Evolutionary conservation across 305 asterid species (phyloP).

Genomic region (Fraxinus latifolia): DNA sequence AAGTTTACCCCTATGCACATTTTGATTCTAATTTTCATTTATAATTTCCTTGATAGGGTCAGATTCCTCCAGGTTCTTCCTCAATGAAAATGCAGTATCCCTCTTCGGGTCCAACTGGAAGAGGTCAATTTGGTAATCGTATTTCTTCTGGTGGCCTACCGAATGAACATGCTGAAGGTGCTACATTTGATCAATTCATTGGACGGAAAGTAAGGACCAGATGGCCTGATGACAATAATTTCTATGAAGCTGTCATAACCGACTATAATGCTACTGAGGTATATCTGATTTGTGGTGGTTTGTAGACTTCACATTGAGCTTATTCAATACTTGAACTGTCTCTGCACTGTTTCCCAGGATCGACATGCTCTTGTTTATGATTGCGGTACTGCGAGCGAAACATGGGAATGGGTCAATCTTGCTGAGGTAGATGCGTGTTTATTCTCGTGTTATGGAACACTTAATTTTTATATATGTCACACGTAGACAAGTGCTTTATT

Average conservation of each 20-base stretch:
- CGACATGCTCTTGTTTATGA: slow-evolving; percentile 65
- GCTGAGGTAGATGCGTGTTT: slow-evolving; percentile 48
- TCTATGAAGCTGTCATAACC: slow-evolving; percentile 79
- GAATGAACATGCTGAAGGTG: slow-evolving; percentile 50
- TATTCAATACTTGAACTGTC: slow-evolving; percentile 17
- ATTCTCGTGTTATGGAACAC: slow-evolving; percentile 16
- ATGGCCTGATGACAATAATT: slow-evolving; percentile 94
- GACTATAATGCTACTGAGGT: slow-evolving; percentile 65
- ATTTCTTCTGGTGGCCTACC: slow-evolving; percentile 41
- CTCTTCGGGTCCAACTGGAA: slow-evolving; percentile 61
- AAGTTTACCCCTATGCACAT: slow-evolving; percentile 15
- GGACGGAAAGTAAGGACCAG: slow-evolving; percentile 78
- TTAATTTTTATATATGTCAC: neutral
- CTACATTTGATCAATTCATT: slow-evolving; percentile 48
- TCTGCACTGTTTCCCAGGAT: slow-evolving; percentile 45
- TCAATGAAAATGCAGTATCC: slow-evolving; percentile 59
- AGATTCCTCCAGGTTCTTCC: slow-evolving; percentile 51
- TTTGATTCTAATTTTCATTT: slow-evolving; percentile 19
- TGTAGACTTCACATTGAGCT: slow-evolving; percentile 16
- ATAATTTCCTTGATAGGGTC: slow-evolving; percentile 28
- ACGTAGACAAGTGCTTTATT: neutral
- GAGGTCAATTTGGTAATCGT: slow-evolving; percentile 70
- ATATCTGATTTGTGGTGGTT: slow-evolving; percentile 20
- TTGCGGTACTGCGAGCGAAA: slow-evolving; percentile 49
- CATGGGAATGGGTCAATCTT: slow-evolving; percentile 79